Conservation (phyloP, 2,329 filamentous ascomycete genomes). For the Penicillium sp. region DNA sequence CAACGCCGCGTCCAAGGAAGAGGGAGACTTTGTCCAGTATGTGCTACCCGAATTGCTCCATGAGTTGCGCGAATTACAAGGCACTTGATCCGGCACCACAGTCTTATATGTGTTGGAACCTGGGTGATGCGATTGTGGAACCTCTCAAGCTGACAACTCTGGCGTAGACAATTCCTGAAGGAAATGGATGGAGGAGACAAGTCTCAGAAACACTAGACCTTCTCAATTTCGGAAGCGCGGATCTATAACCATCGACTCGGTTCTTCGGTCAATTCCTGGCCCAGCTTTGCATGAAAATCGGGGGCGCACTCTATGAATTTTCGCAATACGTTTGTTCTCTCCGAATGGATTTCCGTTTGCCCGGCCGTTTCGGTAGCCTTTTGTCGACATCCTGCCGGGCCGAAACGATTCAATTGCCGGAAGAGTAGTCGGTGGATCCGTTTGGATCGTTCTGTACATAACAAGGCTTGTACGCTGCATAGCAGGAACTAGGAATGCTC, state of each 20-base stretch:
- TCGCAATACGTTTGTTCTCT: constrained; percentile 10
- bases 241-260: constrained; percentile 14
- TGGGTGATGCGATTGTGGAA: not conserved
- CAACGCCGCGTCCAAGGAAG: constrained; percentile 60
- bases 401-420: constrained; percentile 9
- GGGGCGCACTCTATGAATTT: constrained; percentile 6
- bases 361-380: constrained; percentile 7
- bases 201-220: constrained; percentile 33
- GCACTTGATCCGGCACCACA: no score
- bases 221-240: constrained; percentile 5
- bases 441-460: constrained; percentile 23
- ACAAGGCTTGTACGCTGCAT: constrained; percentile 24
- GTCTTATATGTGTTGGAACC: no score
- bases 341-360: constrained; percentile 8
- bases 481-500: constrained; percentile 17
- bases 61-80: not conserved
- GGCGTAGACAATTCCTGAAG: constrained; percentile 46
- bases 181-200: constrained; percentile 44
- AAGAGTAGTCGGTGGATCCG: constrained; percentile 11
- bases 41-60: constrained; percentile 22
- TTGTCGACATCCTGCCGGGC: constrained; percentile 4
- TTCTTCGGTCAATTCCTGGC: constrained; percentile 2
- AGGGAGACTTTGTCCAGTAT: constrained; percentile 64
- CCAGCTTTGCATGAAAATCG: constrained; percentile 10
- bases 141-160: not conserved